phyloP scores from a whole-genome alignment of 2,329 filamentous ascomycete species.

The Talaromyces sp. region DNA sequence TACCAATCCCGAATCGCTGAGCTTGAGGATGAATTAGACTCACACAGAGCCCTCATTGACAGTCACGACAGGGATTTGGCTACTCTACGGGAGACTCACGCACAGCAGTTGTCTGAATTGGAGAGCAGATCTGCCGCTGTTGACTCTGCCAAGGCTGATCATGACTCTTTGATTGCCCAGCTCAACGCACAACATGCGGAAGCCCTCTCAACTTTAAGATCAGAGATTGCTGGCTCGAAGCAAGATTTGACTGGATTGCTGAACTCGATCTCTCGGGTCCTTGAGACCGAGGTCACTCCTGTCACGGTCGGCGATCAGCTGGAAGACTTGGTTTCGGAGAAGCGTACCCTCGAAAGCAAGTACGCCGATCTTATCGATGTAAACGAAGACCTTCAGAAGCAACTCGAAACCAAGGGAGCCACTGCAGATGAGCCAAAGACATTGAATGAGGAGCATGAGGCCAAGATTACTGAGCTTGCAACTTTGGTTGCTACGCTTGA shows the following conservation, averaged over 20 bases:
- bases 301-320: constrained; percentile 60
- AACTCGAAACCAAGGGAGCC: constrained; percentile 37
- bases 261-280: constrained; percentile 52
- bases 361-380: constrained; percentile 41
- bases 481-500: constrained; percentile 47
- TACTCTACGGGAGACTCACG: constrained; percentile 53
- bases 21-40: constrained; percentile 55
- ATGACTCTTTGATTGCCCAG: constrained; percentile 38
- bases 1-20: constrained; percentile 48
- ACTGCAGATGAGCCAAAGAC: constrained; percentile 36
- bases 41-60: constrained; percentile 48
- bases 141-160: constrained; percentile 29
- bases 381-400: constrained; percentile 39
- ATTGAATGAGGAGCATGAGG: constrained; percentile 48
- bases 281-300: constrained; percentile 52
- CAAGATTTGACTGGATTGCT: constrained; percentile 65
- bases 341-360: constrained; percentile 42
- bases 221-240: constrained; percentile 62
- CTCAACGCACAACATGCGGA: constrained; percentile 61
- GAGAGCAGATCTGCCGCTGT: constrained; percentile 7
- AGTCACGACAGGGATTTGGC: constrained; percentile 40
- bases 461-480: constrained; percentile 56
- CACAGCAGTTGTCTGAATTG: constrained; percentile 40
- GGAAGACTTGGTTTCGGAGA: constrained; percentile 50
- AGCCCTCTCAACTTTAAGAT: constrained; percentile 57